Conservation (phyloP, 1,139 yeast genomes). For the Martiniozyma asiatica region DNA sequence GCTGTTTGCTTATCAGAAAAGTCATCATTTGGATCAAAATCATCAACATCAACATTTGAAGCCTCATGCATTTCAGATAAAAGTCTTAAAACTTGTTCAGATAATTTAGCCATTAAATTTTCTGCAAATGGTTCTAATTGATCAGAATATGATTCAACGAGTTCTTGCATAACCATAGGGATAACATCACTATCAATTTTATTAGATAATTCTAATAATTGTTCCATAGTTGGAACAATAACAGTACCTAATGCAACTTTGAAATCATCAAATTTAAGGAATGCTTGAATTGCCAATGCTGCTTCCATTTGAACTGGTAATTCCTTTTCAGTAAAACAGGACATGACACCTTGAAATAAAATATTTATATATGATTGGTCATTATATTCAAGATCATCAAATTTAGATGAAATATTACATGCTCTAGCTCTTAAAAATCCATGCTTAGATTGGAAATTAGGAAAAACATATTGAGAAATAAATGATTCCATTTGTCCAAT, state of each 20-base stretch:
- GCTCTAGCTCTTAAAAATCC: slow-evolving; percentile 80
- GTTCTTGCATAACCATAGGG: slow-evolving; percentile 88
- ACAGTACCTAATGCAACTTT: slow-evolving; percentile 54
- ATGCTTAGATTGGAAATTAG: slow-evolving; percentile 52
- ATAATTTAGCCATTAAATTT: slow-evolving; percentile 68
- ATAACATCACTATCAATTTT: slow-evolving; percentile 81
- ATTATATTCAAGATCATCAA: slow-evolving; percentile 51
- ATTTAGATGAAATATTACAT: slow-evolving; percentile 62
- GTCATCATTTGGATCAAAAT: slow-evolving; percentile 36
- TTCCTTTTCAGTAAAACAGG: slow-evolving; percentile 41
- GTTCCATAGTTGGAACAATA: slow-evolving; percentile 76
- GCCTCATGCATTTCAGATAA: slow-evolving; percentile 60
- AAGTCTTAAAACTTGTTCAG: slow-evolving; percentile 68
- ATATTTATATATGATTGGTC: slow-evolving; percentile 36
- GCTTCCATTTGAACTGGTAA: slow-evolving; percentile 79
- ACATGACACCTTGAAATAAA: slow-evolving; percentile 57
- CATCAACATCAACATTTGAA: slow-evolving; percentile 33
- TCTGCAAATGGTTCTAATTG: slow-evolving; percentile 92
- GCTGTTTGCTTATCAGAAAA: slow-evolving; percentile 76
- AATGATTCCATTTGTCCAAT: slow-evolving; percentile 58
- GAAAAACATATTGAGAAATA: slow-evolving; percentile 51
- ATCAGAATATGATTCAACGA: slow-evolving; percentile 79
- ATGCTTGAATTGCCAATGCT: slow-evolving; percentile 76
- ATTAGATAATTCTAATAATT: slow-evolving; percentile 61
- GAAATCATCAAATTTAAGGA: slow-evolving; percentile 53